Base-by-base conservation (phyloP, 73 alveolate genomes). In the Tetrahymena malaccensis region DNA sequence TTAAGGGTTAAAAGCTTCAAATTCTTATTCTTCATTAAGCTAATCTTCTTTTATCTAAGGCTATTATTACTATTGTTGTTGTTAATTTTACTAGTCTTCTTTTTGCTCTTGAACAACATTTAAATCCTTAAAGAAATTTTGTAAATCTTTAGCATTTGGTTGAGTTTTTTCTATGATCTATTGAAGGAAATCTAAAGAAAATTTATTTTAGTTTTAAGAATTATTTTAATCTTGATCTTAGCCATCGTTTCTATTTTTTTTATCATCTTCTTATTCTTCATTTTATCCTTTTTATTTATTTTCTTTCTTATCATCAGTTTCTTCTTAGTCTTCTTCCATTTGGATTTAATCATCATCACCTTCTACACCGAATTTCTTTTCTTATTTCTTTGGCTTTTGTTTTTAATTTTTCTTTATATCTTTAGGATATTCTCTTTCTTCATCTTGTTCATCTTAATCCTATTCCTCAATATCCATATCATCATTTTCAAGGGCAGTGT, bases 41-140 rank as follows among this genome's bases (percentile, higher is more conserved):
- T 95, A 96, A 95, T 96, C 98, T 33, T 95, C 94, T 85, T 94
- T 96, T 93, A 94, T 96, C 19, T 70, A 70, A 70, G 89, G 89
- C 22, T 58, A 58, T 15, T 58, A 58, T 70, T 70, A 21, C n/a
- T 85, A 94, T 89, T 85, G 93, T 94, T 50, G 10, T 50, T 50
- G 15, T 94, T 84, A 84, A 10, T 85, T 94, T 84, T 94, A 25
- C 31, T 94, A 35, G 94, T 96, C 96, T 94, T 98, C 98, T 12
- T 96, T 94, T 84, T 96, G 97, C 89, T 98, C 98, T 96, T 97
- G 96, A 57, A 95, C 97, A 38, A 94, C 96, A 43, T 94, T 94
- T 0, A 94, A 70, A 94, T 94, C 96, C 13, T 94, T 94, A 44
- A 44, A 85, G 93, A 94, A 94, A 31, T 96, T 84, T 25, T 95